Conservation (phyloP, 805 yeast species). For the Yamadazyma tumulicola region DNA sequence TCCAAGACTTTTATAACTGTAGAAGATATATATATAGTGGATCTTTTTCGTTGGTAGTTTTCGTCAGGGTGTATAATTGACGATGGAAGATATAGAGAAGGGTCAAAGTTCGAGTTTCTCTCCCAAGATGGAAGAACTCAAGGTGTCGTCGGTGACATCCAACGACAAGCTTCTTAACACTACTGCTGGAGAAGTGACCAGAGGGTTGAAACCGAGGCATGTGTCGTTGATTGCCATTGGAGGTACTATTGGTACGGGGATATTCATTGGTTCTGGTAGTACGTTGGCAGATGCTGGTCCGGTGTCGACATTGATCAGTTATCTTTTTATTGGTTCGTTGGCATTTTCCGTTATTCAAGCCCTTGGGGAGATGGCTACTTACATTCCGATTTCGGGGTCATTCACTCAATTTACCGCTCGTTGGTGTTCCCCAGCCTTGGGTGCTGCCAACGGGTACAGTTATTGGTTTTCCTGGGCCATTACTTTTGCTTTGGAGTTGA, state of each 20-base stretch:
- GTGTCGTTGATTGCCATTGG: conserved; percentile 76
- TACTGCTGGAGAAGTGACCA: conserved; percentile 43
- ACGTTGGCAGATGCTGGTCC: conserved; percentile 64
- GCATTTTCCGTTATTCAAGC: conserved; percentile 68
- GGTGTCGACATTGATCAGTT: conserved; percentile 61
- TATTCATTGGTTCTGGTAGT: conserved; percentile 61
- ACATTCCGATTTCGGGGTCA: conserved; percentile 65
- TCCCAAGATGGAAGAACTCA: no score
- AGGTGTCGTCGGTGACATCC: conserved; percentile 4
- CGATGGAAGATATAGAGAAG: no score
- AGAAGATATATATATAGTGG: no score
- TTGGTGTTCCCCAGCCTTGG: conserved; percentile 67
- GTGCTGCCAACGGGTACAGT: conserved; percentile 69
- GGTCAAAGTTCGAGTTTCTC: no score
- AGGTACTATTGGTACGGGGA: conserved; percentile 78
- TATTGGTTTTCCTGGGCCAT: conserved; percentile 80
- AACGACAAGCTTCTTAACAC: no score
- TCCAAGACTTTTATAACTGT: no score
- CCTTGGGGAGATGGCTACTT: conserved; percentile 80
- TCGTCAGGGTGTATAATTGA: no score
- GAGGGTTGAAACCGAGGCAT: conserved; percentile 64
- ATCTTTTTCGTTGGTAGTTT: no score
- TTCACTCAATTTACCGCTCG: conserved; percentile 68
- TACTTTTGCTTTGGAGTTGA: conserved; percentile 70
- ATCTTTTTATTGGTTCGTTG: conserved; percentile 60